Base-by-base conservation (phyloP, 1,284 basidiomycete genomes). In the Garcileccinum viscosum region DNA sequence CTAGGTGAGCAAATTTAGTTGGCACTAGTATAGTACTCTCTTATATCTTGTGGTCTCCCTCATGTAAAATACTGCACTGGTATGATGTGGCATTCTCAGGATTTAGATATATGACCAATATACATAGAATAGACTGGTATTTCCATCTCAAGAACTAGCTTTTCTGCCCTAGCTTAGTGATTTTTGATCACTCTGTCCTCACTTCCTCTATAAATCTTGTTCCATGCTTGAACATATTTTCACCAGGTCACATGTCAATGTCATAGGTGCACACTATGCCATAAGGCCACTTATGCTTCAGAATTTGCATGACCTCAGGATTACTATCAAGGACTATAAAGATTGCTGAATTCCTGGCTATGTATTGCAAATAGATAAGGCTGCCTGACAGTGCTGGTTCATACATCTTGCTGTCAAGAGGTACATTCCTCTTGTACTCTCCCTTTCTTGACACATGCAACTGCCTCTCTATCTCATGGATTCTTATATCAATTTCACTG, bases 401-500 rank as follows among this genome's bases (percentile, higher is more conserved):
- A 65, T 81, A 32, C 67, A 78, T 40, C 71, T 81, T 17, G 77
- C 77, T 9, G 71, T 78, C 14, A 77, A 81, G 37, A 76, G 77
- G 77, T 80, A 50, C 5, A 69, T 62, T 22, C 17, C 27, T 22
- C 7, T 9, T 30, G 12, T 58, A 19, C 30, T 11, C 44, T 27
- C 24, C 38, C 22, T 5, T 15, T n/a, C 14, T 24, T 37, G 24
- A 30, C 22, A 11, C 27, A 5, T 2, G 14, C 5, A 12, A 22
- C 14, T 17, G 6, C 6, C 9, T 19, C 14, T 12, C 5, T 3
- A 30, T 63, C 44, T 62, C 7, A 24, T 1, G 40, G 4, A 12
- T 30, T 12, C 24, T 4, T 12, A 12, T 38, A 59, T 33, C 7
- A 27, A 56, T 35, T 33, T 19, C 37, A 19, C 30, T 38, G 9